Conservation (phyloP, 2,329 filamentous ascomycete species). For the Alternaria sp. region DNA sequence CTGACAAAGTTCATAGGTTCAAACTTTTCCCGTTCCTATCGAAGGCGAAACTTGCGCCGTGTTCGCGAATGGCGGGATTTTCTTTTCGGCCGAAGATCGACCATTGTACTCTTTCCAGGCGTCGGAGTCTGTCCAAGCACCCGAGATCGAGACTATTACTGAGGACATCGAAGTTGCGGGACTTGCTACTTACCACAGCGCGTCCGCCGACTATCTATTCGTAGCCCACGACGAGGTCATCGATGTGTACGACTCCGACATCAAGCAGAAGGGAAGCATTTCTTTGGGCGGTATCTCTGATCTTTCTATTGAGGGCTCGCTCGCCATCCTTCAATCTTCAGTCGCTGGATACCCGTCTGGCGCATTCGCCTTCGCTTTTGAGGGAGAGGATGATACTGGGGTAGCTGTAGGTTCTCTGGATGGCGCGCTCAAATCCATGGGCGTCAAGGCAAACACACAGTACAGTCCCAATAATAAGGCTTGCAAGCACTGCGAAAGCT, state of each 20-base stretch:
- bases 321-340: slow-evolving; percentile 32
- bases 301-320: slow-evolving; percentile 34
- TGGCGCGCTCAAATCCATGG: slow-evolving; percentile 16
- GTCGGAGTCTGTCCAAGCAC: slow-evolving; percentile 24
- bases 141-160: slow-evolving; percentile 21
- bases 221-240: slow-evolving; percentile 33
- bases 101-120: slow-evolving; percentile 42
- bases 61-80: slow-evolving; percentile 26
- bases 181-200: slow-evolving; percentile 29
- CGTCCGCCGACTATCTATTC: slow-evolving; percentile 28
- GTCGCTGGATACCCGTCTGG: slow-evolving; percentile 22
- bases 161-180: slow-evolving; percentile 29
- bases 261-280: slow-evolving; percentile 24
- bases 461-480: slow-evolving; percentile 24
- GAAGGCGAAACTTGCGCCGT: slow-evolving; percentile 36
- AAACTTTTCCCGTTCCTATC: slow-evolving; percentile 37
- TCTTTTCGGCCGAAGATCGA: slow-evolving; percentile 36
- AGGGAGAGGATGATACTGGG: slow-evolving; percentile 32
- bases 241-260: slow-evolving; percentile 29
- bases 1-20: slow-evolving; percentile 25
- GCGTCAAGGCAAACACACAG: slow-evolving; percentile 25
- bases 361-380: slow-evolving; percentile 34
- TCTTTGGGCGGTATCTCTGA: slow-evolving; percentile 29
- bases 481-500: slow-evolving; percentile 25
- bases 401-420: slow-evolving; percentile 31